These are phyloP conservation scores for Apophysomyces sp. DNA, from an alignment of 371 early-diverging fungal species.

Conservation along the genomic window DNA sequence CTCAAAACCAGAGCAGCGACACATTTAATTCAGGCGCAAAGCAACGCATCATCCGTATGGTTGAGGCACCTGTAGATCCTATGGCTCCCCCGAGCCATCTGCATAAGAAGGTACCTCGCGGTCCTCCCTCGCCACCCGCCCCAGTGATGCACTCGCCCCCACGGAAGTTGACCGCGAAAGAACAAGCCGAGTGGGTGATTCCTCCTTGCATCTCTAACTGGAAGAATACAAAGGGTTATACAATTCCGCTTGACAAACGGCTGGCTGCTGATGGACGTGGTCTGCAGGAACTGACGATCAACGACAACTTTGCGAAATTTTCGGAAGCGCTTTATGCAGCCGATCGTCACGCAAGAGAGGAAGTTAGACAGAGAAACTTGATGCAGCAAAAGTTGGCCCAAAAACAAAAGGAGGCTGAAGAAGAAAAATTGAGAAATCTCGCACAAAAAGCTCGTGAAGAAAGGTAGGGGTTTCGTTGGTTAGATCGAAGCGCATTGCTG, in stretches of 20 bases:
- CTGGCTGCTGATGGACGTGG: constrained; percentile 97
- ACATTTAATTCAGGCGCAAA: constrained; percentile 66
- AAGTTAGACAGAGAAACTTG: constrained; percentile 85
- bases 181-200: constrained; percentile 94
- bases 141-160: constrained; percentile 98
- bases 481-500: not conserved
- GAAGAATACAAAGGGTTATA: constrained; percentile 99
- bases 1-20: constrained; percentile 56
- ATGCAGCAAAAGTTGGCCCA: constrained; percentile 92
- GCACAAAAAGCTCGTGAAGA: constrained; percentile 95
- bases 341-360: constrained; percentile 92
- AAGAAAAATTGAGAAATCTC: constrained; percentile 82
- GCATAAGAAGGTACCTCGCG: constrained; percentile 88
- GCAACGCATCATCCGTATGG: constrained; percentile 90
- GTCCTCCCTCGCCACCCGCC: constrained; percentile 91
- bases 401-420: constrained; percentile 93
- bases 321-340: constrained; percentile 94
- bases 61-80: constrained; percentile 94
- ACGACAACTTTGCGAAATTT: constrained; percentile 94
- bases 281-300: constrained; percentile 87
- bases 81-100: constrained; percentile 93
- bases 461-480: constrained; percentile 31
- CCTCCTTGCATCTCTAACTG: constrained; percentile 98
- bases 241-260: constrained; percentile 97
- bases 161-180: constrained; percentile 91